Evolutionary conservation across 2,329 filamentous ascomycete species (phyloP).

Genomic region (Mollisia scopiformis): DNA sequence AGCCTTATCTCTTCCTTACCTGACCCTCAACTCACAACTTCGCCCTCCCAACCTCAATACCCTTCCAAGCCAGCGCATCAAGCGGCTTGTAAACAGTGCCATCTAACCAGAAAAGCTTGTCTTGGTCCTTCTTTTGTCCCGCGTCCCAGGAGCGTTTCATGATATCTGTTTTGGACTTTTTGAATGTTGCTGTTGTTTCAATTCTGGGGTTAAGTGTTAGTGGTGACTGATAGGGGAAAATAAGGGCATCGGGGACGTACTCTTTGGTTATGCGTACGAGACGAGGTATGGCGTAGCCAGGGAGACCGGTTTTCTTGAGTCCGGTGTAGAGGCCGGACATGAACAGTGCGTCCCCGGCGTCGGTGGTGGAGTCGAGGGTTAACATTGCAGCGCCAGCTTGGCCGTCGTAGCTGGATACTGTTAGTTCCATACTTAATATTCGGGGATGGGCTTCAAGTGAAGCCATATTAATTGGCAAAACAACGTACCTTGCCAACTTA

Average conservation of each 20-base stretch:
- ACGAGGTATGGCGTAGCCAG: conserved; percentile 48
- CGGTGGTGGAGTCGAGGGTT: conserved; percentile 41
- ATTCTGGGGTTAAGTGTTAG: conserved; percentile 34
- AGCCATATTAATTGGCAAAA: neutral
- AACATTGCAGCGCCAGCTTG: conserved; percentile 50
- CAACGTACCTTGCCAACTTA: conserved; percentile 43
- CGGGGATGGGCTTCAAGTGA: neutral
- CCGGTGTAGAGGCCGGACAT: conserved; percentile 39
- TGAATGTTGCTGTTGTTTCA: conserved; percentile 51
- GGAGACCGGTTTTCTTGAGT: conserved; percentile 47
- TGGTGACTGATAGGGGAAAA: neutral
- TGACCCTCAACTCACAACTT: conserved; percentile 36
- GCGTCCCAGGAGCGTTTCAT: conserved; percentile 45
- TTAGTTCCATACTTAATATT: conserved; percentile 1
- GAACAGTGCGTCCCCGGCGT: conserved; percentile 38
- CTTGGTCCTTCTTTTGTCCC: conserved; percentile 35
- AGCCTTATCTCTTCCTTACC: no score
- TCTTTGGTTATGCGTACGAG: conserved; percentile 49
- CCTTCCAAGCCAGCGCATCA: conserved; percentile 41
- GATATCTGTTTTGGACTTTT: conserved; percentile 49
- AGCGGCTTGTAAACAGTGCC: conserved; percentile 43
- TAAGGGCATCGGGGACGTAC: conserved; percentile 33
- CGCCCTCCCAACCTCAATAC: conserved; percentile 46
- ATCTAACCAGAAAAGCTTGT: conserved; percentile 48
- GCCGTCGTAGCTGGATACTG: conserved; percentile 45